Evolutionary conservation across 2,329 filamentous ascomycete genomes (phyloP).

Genomic region (Alternaria postmessia): DNA sequence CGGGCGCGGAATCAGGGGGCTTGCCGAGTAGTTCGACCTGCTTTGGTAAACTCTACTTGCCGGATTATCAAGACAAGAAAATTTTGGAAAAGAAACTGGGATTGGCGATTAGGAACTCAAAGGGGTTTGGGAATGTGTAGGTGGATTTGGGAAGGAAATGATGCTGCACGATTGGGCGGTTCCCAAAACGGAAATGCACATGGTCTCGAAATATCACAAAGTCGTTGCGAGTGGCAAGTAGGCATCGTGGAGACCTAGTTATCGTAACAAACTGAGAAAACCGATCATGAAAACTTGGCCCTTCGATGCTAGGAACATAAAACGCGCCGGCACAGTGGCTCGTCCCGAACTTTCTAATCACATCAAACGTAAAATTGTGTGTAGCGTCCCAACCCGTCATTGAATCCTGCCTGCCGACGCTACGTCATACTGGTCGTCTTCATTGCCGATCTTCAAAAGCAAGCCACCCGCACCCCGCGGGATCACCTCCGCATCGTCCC

Average conservation of each 20-base stretch:
- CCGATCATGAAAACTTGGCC: neutral
- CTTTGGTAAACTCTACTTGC: constrained; percentile 86
- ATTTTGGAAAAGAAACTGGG: constrained; percentile 76
- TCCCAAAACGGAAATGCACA: neutral
- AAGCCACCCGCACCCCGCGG: neutral
- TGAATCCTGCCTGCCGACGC: neutral
- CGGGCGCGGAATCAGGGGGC: constrained; percentile 63
- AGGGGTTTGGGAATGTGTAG: constrained; percentile 75
- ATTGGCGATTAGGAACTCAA: constrained; percentile 87
- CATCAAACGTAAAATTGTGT: neutral
- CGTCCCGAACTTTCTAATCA: neutral
- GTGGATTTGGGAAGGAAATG: neutral
- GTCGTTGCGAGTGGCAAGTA: too few relatives aligned
- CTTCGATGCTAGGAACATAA: neutral
- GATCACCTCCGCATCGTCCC: neutral
- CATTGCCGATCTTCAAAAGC: neutral
- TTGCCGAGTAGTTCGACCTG: constrained; percentile 92
- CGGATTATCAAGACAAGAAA: constrained; percentile 77
- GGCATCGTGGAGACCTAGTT: neutral
- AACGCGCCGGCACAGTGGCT: neutral
- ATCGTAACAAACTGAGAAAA: neutral
- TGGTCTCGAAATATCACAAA: neutral
- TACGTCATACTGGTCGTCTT: neutral
- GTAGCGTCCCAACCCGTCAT: neutral
- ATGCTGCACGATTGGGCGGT: too few relatives aligned